Conservation (phyloP, 176 grass and related monocot species). For the Zizania latifolia region DNA sequence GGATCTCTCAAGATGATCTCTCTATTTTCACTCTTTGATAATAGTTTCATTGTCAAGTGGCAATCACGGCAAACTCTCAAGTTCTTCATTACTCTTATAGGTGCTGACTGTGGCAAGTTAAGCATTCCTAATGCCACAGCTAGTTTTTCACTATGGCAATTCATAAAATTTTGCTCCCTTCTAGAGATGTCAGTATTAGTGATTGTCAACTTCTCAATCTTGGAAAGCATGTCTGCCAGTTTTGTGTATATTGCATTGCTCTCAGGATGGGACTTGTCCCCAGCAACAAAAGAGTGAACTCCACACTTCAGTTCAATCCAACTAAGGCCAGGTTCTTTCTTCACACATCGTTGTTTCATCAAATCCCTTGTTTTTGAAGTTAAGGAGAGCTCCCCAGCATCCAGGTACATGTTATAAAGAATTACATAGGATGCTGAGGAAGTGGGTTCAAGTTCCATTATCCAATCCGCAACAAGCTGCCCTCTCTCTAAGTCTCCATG, state of each 20-base stretch:
- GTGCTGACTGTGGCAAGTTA: slow-evolving; percentile 40
- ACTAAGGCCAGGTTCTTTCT: slow-evolving; percentile 73
- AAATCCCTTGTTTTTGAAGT: slow-evolving; percentile 51
- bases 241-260: slow-evolving; percentile 46
- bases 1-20: slow-evolving; percentile 43
- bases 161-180: slow-evolving; percentile 22
- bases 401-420: slow-evolving; percentile 61
- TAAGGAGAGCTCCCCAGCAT: slow-evolving; percentile 41
- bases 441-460: slow-evolving; percentile 58
- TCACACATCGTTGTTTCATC: slow-evolving; percentile 71
- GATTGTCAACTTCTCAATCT: slow-evolving; percentile 28
- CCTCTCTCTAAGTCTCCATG: slow-evolving; percentile 53
- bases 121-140: slow-evolving; percentile 61
- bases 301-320: slow-evolving; percentile 52
- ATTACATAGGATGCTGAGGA: slow-evolving; percentile 57
- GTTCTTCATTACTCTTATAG: slow-evolving; percentile 67
- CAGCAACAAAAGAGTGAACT: slow-evolving; percentile 63
- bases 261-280: slow-evolving; percentile 52
- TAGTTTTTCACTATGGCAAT: slow-evolving; percentile 63
- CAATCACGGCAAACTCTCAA: slow-evolving; percentile 58
- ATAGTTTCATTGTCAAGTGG: slow-evolving; percentile 55
- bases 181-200: background rate
- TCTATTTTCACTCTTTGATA: slow-evolving; percentile 47
- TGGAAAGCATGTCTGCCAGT: slow-evolving; percentile 51
- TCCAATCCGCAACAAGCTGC: slow-evolving; percentile 26